phyloP scores from a whole-genome alignment of 2,329 filamentous ascomycete genomes.

The Botryotinia globosa region DNA sequence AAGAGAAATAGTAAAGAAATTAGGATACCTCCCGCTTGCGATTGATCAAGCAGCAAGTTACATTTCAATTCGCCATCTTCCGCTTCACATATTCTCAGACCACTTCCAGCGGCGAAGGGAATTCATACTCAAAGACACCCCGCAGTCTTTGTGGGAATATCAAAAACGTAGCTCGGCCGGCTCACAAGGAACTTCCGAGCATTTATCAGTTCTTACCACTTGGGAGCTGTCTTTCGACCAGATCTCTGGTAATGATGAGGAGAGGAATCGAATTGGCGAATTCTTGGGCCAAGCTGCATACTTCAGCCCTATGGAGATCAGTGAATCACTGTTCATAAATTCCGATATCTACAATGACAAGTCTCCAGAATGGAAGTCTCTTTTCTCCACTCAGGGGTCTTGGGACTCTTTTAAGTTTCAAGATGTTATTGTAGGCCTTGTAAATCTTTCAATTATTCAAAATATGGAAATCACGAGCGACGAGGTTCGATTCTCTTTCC shows the following conservation, averaged over 20 bases:
- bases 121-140: conserved; percentile 22
- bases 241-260: conserved; percentile 22
- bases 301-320: conserved; percentile 22
- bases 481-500: conserved; percentile 26
- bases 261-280: conserved; percentile 15
- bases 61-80: conserved; percentile 24
- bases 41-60: conserved; percentile 33
- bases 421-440: conserved; percentile 25
- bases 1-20: conserved; percentile 14
- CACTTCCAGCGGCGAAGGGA: conserved; percentile 22
- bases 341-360: not conserved
- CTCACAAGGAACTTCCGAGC: not conserved
- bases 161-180: not conserved
- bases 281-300: conserved; percentile 31
- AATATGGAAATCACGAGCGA: conserved; percentile 11
- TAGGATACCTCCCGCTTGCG: conserved; percentile 31
- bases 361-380: not conserved
- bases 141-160: conserved; percentile 23
- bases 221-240: conserved; percentile 32
- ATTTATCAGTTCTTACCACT: conserved; percentile 26
- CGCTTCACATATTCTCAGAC: conserved; percentile 22
- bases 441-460: conserved; percentile 30
- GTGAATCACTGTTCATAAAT: conserved; percentile 15
- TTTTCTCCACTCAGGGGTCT: conserved; percentile 7
- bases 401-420: conserved; percentile 29